Evolutionary conservation across 2,329 filamentous ascomycete species (phyloP).

Genomic region (Pestalotiopsis sp.): DNA sequence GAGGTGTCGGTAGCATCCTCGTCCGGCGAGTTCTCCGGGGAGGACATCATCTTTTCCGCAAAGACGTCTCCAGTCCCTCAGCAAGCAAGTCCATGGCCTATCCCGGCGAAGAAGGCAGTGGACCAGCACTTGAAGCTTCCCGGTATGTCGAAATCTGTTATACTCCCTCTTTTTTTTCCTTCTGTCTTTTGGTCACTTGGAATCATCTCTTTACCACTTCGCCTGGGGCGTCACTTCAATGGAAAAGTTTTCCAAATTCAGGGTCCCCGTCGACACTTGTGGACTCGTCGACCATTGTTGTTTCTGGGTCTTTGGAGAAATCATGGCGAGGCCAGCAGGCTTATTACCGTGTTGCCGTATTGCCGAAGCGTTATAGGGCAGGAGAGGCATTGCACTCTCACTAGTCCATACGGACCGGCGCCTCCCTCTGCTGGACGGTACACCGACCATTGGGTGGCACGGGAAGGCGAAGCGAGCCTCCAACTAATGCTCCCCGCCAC

Average conservation of each 20-base stretch:
- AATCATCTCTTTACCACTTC: too few relatives aligned
- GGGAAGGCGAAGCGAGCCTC: background rate
- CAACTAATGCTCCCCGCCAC: conserved; percentile 9
- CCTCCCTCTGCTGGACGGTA: background rate
- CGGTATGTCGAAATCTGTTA: conserved; percentile 8
- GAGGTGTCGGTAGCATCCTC: conserved; percentile 39
- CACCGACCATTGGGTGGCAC: conserved; percentile 4
- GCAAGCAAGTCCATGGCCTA: conserved; percentile 16
- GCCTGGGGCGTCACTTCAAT: too few relatives aligned
- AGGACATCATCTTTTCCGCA: conserved; percentile 39
- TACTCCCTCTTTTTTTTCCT: background rate
- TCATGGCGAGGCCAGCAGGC: background rate
- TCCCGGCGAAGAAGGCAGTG: conserved; percentile 16
- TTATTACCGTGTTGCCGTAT: conserved; percentile 6
- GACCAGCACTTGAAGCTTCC: conserved; percentile 21
- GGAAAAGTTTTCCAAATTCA: too few relatives aligned
- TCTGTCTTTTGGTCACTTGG: background rate
- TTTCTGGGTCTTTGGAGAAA: too few relatives aligned
- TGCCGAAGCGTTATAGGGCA: background rate
- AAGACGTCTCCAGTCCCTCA: conserved; percentile 29
- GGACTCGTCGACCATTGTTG: too few relatives aligned
- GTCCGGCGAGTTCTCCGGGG: conserved; percentile 26
- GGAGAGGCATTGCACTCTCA: background rate
- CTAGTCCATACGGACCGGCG: background rate
- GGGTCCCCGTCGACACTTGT: too few relatives aligned